A percentile compares a stretch with the other conserved stretches of the same genome.
These are phyloP conservation scores for Pestalotiopsis sp. DNA, from an alignment of 2,329 filamentous ascomycete species.

Conservation along the genomic window DNA sequence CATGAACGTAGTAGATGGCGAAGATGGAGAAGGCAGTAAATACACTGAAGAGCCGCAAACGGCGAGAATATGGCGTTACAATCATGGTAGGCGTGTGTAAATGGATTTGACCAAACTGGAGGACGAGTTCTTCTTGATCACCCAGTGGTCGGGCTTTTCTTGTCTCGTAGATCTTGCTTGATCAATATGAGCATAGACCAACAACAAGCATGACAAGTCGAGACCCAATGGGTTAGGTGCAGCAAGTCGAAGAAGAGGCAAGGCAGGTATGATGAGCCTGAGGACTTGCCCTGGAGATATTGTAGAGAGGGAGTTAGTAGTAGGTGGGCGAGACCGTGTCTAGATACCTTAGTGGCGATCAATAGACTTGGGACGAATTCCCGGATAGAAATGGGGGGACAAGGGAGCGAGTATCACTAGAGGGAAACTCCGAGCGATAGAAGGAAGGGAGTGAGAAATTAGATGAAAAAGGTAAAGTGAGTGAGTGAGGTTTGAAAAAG, in stretches of 20 bases:
- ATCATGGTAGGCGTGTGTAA: slow-evolving; percentile 25
- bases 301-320: neutral
- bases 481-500: neutral
- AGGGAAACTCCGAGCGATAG: neutral
- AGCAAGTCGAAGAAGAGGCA: neutral
- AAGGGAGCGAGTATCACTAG: neutral
- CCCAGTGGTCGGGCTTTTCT: neutral
- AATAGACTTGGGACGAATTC: neutral
- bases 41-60: slow-evolving; percentile 28
- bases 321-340: neutral
- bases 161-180: neutral
- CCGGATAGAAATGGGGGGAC: too few relatives aligned
- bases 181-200: neutral
- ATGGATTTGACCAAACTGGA: neutral
- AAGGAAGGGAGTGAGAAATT: neutral
- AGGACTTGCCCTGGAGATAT: neutral
- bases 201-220: neutral
- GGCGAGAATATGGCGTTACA: slow-evolving; percentile 29
- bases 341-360: neutral
- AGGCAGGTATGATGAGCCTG: neutral
- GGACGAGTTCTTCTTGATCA: neutral
- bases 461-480: neutral
- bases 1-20: slow-evolving; percentile 24
- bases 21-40: slow-evolving; percentile 25
- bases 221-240: neutral